Evolutionary conservation across 345 rosid species (phyloP), one percentile per base, ranked within the genome.

Genomic region (Pugionium dolabratum): DNA sequence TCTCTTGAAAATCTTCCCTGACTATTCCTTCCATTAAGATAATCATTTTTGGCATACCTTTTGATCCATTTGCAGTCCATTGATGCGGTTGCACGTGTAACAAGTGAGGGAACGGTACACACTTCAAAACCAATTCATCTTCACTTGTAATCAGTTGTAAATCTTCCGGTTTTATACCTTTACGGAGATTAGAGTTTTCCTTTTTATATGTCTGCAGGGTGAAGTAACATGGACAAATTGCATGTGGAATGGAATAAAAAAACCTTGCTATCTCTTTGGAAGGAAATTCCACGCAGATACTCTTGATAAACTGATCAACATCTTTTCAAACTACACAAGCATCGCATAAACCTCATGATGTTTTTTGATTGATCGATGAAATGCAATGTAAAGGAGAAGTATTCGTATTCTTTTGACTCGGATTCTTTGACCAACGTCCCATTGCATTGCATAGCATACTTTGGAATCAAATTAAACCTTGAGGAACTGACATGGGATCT

Each of bases 251-350:
- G 97, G 97, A 49, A 88, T 84, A 64, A 80, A 68, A 74, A 83
- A 95, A 51, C 97, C 99, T 1, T 94, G 99, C 54, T 87, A 88
- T 86, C 83, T 94, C 53, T 91, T 94, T 27, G 99, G 91, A 1
- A 82, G 99, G 80, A 94, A 91, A 69, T 94, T 94, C 71, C 73
- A 83, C 25, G 83, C 91, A 0, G 78, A 78, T 33, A 71, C 99
- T 32, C 79, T 84, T 1, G 87, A 94, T 79, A 83, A 74, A 55
- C 73, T 94, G 75, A 48, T 91, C 71, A 70, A 81, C 11, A 82
- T 87, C 52, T 89, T 88, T 78, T 67, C 90, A 69, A 86, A 85
- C 71, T 82, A 86, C 78, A 82, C 88, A 49, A 75, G 39, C 60
- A 68, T 48, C 1, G 42, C 60, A 42, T 74, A 61, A 51, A 2